Evolutionary conservation across 805 yeast genomes (phyloP), one percentile per base, ranked within the genome.

Genomic region (Brettanomyces sp.): DNA sequence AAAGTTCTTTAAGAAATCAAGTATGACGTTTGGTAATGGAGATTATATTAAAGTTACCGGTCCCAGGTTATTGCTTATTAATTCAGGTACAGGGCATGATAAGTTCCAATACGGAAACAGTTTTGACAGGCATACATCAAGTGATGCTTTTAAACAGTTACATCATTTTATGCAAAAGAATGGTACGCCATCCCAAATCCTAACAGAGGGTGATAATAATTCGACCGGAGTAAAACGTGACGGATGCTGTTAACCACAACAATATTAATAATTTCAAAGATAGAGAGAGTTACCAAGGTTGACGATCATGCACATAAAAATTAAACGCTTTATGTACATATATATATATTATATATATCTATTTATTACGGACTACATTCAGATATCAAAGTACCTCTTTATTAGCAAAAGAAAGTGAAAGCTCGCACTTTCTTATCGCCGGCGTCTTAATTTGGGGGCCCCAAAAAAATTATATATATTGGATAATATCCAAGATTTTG

Each of bases 1-100:
- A 7, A 36, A 37, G n/a, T 11, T 12, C 12, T 11, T 12, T 9
- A 13, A 25, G 11, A 45, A 46, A 49, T 57, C 46, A 4, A 49
- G 45, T n/a, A 40, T 46, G 13, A 28, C 62, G n/a, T 45, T 60
- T 32, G 67, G 68, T 1, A 71, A 66, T 49, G 69, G 69, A 9
- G 65, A 66, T 14, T 79, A 72, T 49, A 69, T 79, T 34, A 70
- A 66, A 35, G 63, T 80, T 4, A 57, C 67, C 11, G 86, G 86
- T 0, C 85, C 85, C 9, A 66, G 82, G 40, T 68, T 68, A 24
- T 47, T 77, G 3, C 57, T 77, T 45, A 54, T 77, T 4, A 79
- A 76, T 49, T 69, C 79, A 4, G 73, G 67, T 32, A 54, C 68
- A 3, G 64, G 63, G 3, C 24, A 41, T 5, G 66, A 62, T 45